Evolutionary conservation across 257 asterid genomes (phyloP).

Genomic region (Leptodermis oblonga): DNA sequence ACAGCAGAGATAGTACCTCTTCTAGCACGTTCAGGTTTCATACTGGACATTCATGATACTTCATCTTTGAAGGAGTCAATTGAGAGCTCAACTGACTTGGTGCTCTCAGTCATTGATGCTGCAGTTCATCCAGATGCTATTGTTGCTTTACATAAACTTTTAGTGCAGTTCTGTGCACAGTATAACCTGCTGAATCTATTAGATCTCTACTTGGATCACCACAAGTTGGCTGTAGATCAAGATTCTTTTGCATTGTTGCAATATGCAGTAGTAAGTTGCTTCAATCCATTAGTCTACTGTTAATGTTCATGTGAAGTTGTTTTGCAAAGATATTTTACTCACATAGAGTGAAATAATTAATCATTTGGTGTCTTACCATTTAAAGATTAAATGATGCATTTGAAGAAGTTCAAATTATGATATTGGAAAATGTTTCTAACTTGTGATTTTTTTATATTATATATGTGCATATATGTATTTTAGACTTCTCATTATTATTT

Average conservation of each 20-base stretch:
- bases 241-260: conserved; percentile 56
- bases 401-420: background rate
- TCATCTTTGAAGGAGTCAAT: conserved; percentile 37
- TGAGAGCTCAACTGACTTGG: conserved; percentile 50
- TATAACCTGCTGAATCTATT: conserved; percentile 80
- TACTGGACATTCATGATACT: conserved; percentile 36
- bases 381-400: conserved; percentile 2
- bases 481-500: background rate
- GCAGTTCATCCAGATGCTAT: conserved; percentile 50
- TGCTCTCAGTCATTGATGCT: conserved; percentile 46
- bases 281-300: background rate
- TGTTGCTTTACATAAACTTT: conserved; percentile 73
- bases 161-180: conserved; percentile 66
- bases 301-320: background rate
- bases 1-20: conserved; percentile 61
- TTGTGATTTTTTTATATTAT: background rate
- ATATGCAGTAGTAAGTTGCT: conserved; percentile 73
- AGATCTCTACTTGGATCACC: conserved; percentile 84
- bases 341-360: background rate
- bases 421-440: background rate
- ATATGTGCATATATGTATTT: too few relatives aligned
- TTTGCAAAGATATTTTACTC: background rate
- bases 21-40: conserved; percentile 81
- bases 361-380: background rate
- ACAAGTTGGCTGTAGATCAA: conserved; percentile 67